phyloP scores from a whole-genome alignment of 179 eudicot genomes.

The Nepenthes alata region DNA sequence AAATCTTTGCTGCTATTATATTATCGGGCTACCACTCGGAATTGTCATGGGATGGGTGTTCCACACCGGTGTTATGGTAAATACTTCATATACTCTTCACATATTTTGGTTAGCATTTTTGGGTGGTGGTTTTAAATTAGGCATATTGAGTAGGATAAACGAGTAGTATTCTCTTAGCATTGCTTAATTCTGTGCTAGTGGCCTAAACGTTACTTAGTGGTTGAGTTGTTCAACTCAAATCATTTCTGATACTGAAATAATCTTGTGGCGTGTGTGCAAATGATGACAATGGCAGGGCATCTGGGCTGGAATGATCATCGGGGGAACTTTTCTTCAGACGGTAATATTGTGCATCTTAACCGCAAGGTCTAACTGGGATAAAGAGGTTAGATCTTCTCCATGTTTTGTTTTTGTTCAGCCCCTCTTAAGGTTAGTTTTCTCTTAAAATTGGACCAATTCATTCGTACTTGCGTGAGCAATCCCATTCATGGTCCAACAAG shows the following conservation, averaged over 20 bases:
- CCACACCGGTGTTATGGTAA: constrained; percentile 28
- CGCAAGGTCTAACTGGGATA: constrained; percentile 28
- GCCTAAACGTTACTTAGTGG: no score
- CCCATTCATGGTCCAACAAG: neutral
- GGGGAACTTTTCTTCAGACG: constrained; percentile 39
- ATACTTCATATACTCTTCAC: neutral
- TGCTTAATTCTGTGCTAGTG: no score
- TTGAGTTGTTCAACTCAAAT: no score
- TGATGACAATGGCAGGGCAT: constrained; percentile 19
- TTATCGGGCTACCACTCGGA: constrained; percentile 39
- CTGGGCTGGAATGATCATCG: constrained; percentile 40
- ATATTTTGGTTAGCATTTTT: neutral
- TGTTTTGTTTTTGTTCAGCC: no score
- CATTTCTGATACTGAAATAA: no score
- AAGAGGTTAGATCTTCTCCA: constrained; percentile 16
- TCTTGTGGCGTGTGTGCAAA: no score
- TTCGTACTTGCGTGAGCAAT: neutral
- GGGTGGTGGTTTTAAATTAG: neutral
- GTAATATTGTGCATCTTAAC: constrained; percentile 20
- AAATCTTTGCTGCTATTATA: constrained; percentile 30
- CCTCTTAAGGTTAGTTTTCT: no score
- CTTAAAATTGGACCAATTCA: no score
- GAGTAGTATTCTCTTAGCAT: no score
- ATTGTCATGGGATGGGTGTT: constrained; percentile 37
- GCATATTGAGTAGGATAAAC: no score